These are phyloP conservation scores for Mortierella sp. DNA, from an alignment of 371 early-diverging fungal species.

Conservation along the genomic window DNA sequence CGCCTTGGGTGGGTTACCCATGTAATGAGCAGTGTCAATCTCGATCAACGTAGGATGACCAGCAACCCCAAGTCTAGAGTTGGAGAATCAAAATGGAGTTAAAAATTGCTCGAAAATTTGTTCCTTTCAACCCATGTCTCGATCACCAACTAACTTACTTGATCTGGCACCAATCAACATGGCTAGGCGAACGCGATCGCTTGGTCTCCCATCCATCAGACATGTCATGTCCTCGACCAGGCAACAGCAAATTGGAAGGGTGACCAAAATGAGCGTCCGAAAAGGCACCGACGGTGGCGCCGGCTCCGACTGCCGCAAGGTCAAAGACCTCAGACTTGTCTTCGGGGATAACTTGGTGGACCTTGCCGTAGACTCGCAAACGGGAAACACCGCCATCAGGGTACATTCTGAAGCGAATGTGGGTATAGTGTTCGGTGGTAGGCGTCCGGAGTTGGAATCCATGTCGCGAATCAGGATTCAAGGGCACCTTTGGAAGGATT, in stretches of 20 bases:
- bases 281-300: conserved; percentile 71
- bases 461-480: conserved; percentile 71
- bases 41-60: conserved; percentile 78
- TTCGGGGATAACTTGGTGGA: conserved; percentile 69
- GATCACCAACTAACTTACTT: no score
- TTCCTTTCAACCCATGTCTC: neutral
- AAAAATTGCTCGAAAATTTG: neutral
- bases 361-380: conserved; percentile 82
- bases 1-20: conserved; percentile 85
- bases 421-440: conserved; percentile 61
- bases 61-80: conserved; percentile 72
- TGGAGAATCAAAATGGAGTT: conserved; percentile 13
- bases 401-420: conserved; percentile 80
- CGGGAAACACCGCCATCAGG: conserved; percentile 92
- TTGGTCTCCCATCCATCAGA: conserved; percentile 84
- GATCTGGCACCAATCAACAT: conserved; percentile 72
- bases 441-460: conserved; percentile 66
- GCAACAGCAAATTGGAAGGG: conserved; percentile 75
- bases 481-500: conserved; percentile 72
- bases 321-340: conserved; percentile 67
- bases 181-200: conserved; percentile 66
- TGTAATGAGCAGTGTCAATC: conserved; percentile 85
- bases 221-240: conserved; percentile 73
- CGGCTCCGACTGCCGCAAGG: conserved; percentile 77
- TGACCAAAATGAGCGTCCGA: conserved; percentile 82